Base-by-base conservation (phyloP, 495 filamentous ascomycete species). In the Daldinia grandis region DNA sequence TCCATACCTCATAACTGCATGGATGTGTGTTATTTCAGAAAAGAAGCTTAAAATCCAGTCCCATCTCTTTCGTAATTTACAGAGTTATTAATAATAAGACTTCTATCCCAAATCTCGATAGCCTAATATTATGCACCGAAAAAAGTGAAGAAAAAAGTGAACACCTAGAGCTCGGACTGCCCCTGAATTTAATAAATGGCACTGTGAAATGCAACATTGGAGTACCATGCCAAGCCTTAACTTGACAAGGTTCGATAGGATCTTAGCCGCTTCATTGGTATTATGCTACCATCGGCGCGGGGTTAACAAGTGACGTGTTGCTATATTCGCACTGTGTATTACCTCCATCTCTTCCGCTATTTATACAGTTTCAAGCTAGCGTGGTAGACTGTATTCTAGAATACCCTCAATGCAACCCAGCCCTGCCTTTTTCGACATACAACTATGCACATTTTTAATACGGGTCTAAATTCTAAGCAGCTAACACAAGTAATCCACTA, bases 141-240 rank as follows among this genome's bases (percentile, higher is more conserved):
- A 66, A 54, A 37, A 42, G 31, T 9, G 2, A 10, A 33, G 9
- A 14, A 44, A 53, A 19, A 30, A 59, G 17, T 58, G 51, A 60
- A 38, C 49, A 35, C 14, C 37, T 7, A 44, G 21, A 58, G 59
- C 56, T 68, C 37, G 24, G 55, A 60, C 65, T 65, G 53, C 70
- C 70, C 70, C 70, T 73, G 70, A 68, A 68, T 72, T 72, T 73
- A 68, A 73, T 68, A 35, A 65, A 66, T 40, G 60, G 56, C 64
- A 73, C 61, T 68, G 61, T 68, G 53, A 21, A 42, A 65, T 73
- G 57, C 64, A 58, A 73, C 70, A 53, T 61, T 62, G 24, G 38
- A 64, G 24, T 61, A 33, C 65, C 51, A 65, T 15, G 65, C 70
- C 58, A 73, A 73, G 64, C 47, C 64, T 61, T 2, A 9, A 58